Conservation (phyloP, 2,329 filamentous ascomycete genomes). For the Hypoxylon sp. region DNA sequence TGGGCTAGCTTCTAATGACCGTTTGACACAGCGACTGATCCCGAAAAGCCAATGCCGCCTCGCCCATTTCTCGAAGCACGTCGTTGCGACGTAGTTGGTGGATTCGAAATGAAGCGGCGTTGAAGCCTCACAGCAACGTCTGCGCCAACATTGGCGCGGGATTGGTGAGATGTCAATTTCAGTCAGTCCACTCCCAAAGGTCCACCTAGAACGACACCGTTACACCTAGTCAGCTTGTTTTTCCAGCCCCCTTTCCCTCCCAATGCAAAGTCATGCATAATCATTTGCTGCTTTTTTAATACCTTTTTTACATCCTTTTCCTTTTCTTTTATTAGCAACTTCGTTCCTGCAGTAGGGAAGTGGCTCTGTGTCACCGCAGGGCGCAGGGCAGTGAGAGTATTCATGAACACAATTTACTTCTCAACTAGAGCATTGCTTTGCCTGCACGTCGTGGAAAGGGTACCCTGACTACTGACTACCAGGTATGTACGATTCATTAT, state of each 20-base stretch:
- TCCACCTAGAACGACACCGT: slow-evolving; percentile 44
- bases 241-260: slow-evolving; percentile 22
- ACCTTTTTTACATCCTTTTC: slow-evolving; percentile 23
- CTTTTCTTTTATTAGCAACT: slow-evolving; percentile 48
- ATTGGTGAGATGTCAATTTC: slow-evolving; percentile 41
- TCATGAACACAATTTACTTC: slow-evolving; percentile 16
- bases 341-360: slow-evolving; percentile 54
- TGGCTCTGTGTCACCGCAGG: slow-evolving; percentile 42
- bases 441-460: slow-evolving; percentile 23
- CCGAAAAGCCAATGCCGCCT: slow-evolving; percentile 13
- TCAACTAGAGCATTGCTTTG: slow-evolving; percentile 20
- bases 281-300: slow-evolving; percentile 30
- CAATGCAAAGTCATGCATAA: slow-evolving; percentile 33
- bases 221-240: slow-evolving; percentile 34
- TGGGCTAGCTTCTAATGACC: slow-evolving; percentile 9
- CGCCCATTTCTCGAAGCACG: slow-evolving; percentile 23
- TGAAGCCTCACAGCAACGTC: slow-evolving; percentile 40
- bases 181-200: slow-evolving; percentile 33
- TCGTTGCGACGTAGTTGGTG: slow-evolving; percentile 32
- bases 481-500: slow-evolving; percentile 17
- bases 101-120: slow-evolving; percentile 33
- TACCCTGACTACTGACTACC: slow-evolving; percentile 28
- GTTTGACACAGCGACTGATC: slow-evolving; percentile 19
- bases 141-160: slow-evolving; percentile 22
- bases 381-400: slow-evolving; percentile 25